These are phyloP conservation scores for Cornus suecica DNA, from an alignment of 148 eudicot genomes.

Conservation along the genomic window DNA sequence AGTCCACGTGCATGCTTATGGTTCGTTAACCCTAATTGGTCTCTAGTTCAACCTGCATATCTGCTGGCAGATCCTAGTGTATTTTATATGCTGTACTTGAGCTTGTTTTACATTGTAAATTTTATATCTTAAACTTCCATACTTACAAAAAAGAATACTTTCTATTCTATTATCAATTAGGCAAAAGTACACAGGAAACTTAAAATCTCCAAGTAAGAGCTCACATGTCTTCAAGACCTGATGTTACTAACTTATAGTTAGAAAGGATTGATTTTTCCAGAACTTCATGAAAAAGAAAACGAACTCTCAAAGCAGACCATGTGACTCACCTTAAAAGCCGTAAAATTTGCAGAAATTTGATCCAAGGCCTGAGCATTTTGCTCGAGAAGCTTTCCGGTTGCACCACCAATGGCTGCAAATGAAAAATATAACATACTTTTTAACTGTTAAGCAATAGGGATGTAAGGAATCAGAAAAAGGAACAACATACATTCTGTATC, in stretches of 20 bases:
- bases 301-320: not conserved
- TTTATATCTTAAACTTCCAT: no score
- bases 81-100: no score
- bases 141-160: not conserved
- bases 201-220: not conserved
- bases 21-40: no score
- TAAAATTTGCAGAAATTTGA: constrained; percentile 77
- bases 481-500: not conserved
- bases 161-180: not conserved
- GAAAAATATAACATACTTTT: constrained; percentile 1
- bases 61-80: no score
- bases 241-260: not conserved
- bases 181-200: not conserved
- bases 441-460: not conserved
- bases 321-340: constrained; percentile 58
- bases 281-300: not conserved
- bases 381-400: constrained; percentile 82
- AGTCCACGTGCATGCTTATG: no score
- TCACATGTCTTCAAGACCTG: not conserved
- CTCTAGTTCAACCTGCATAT: no score
- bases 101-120: no score
- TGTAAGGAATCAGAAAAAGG: not conserved
- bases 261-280: no score
- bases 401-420: constrained; percentile 88
- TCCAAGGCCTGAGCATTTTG: constrained; percentile 74